Percentiles rank a stretch among this genome's conserved stretches.
Conservation (phyloP, 78 protist genomes). For the Pigoraptor vietnamica region DNA sequence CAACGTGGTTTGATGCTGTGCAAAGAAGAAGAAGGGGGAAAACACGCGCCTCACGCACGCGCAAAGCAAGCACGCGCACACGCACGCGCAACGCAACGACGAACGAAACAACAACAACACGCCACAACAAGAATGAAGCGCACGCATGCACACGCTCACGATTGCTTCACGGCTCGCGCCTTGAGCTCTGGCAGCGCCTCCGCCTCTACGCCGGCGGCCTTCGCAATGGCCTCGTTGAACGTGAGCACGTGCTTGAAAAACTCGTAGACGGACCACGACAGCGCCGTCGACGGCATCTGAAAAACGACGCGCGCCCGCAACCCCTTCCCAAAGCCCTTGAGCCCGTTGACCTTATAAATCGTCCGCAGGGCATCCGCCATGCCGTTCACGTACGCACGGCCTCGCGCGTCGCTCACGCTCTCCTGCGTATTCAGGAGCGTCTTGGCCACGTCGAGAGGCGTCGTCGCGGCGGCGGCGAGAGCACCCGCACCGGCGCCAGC, state of each 20-base stretch:
- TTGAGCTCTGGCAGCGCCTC: background rate
- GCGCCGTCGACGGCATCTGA: slow-evolving; percentile 49
- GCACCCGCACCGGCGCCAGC: slow-evolving; percentile 64
- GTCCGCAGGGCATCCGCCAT: slow-evolving; percentile 7
- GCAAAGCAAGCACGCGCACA: too few species aligned
- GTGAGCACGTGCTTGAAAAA: slow-evolving; percentile 27
- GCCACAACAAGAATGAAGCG: background rate
- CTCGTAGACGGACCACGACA: slow-evolving; percentile 60
- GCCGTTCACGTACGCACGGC: slow-evolving; percentile 7
- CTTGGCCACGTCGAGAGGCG: slow-evolving; percentile 43
- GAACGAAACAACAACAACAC: background rate
- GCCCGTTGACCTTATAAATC: slow-evolving; percentile 13
- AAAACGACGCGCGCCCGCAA: slow-evolving; percentile 36
- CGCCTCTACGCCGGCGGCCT: background rate
- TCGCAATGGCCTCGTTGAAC: background rate
- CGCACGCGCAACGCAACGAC: too few species aligned
- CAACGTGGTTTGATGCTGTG: background rate
- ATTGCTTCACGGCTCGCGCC: background rate
- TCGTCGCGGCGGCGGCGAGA: slow-evolving; percentile 40
- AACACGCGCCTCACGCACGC: too few species aligned
- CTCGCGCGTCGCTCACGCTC: background rate
- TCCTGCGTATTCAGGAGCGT: slow-evolving; percentile 39
- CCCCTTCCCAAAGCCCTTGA: slow-evolving; percentile 30
- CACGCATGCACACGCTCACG: background rate
- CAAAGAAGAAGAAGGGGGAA: background rate